Evolutionary conservation across 257 asterid genomes (phyloP).

Genomic region (Plantago ovata): DNA sequence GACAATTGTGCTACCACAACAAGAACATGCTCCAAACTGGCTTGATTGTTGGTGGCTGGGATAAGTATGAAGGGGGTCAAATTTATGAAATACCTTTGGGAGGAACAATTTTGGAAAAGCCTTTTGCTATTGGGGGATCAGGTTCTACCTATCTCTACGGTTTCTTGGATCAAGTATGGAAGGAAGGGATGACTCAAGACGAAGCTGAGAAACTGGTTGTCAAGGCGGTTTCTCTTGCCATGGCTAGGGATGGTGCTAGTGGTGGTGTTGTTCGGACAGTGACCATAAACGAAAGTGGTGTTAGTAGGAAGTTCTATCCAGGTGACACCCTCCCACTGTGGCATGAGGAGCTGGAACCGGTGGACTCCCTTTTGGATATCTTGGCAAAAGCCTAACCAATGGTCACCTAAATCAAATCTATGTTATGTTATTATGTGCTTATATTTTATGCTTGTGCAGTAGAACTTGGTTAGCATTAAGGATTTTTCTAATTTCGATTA

Average conservation of each 20-base stretch:
- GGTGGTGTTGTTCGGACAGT: slow-evolving; percentile 97
- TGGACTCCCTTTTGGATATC: slow-evolving; percentile 57
- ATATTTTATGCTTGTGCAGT: too few relatives aligned
- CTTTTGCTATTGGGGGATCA: slow-evolving; percentile 94
- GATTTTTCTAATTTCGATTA: too few relatives aligned
- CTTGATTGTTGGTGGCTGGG: slow-evolving; percentile 97
- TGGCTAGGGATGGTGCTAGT: slow-evolving; percentile 99
- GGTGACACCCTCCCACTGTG: slow-evolving; percentile 68
- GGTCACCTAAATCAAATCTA: slow-evolving; percentile 43
- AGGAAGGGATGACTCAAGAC: slow-evolving; percentile 73
- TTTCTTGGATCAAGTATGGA: slow-evolving; percentile 83
- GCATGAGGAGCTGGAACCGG: slow-evolving; percentile 79
- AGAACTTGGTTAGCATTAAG: too few relatives aligned
- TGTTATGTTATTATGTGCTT: too few relatives aligned
- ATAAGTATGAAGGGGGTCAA: slow-evolving; percentile 94
- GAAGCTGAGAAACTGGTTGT: slow-evolving; percentile 93
- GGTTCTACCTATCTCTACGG: slow-evolving; percentile 84
- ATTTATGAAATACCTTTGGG: slow-evolving; percentile 92
- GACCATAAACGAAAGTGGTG: slow-evolving; percentile 70
- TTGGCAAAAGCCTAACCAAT: slow-evolving; percentile 51
- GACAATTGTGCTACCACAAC: slow-evolving; percentile 61
- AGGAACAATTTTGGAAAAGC: slow-evolving; percentile 85
- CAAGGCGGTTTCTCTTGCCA: slow-evolving; percentile 97
- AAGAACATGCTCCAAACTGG: slow-evolving; percentile 96
- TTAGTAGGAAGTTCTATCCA: slow-evolving; percentile 51